A percentile compares a stretch with the other conserved stretches of the same genome.
Conservation (phyloP, 2,329 filamentous ascomycete species). For the Dactylellina cionopaga region DNA sequence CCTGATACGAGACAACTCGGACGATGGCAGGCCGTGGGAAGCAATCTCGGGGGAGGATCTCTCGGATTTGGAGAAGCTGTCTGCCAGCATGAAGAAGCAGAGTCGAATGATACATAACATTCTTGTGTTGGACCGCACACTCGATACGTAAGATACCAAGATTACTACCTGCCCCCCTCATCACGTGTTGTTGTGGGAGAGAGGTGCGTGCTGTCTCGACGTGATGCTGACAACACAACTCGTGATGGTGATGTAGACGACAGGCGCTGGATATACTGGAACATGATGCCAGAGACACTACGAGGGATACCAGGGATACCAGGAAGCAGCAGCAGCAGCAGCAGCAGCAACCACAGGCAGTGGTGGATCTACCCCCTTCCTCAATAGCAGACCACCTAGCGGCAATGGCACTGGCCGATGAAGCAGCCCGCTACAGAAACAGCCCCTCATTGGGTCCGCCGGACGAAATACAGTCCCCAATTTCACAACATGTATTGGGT, state of each 20-base stretch:
- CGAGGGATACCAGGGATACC: too few relatives aligned
- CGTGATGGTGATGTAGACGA: slow-evolving; percentile 17
- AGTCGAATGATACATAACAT: slow-evolving; percentile 46
- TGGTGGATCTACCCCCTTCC: slow-evolving; percentile 7
- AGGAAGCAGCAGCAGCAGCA: too few relatives aligned
- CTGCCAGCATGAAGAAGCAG: slow-evolving; percentile 43
- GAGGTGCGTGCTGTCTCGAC: slow-evolving; percentile 7
- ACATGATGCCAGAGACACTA: slow-evolving; percentile 12
- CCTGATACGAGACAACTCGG: slow-evolving; percentile 48
- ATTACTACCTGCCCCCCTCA: slow-evolving; percentile 7
- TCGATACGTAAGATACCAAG: slow-evolving; percentile 39
- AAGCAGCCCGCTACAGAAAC: slow-evolving; percentile 14
- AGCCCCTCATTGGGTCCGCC: not conserved
- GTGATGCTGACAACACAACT: slow-evolving; percentile 44
- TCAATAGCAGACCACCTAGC: slow-evolving; percentile 30
- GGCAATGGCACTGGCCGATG: slow-evolving; percentile 22
- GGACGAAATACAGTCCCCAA: slow-evolving; percentile 28
- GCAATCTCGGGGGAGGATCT: slow-evolving; percentile 33
- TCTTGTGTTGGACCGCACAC: slow-evolving; percentile 37
- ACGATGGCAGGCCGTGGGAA: slow-evolving; percentile 43
- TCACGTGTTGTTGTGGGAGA: not conserved
- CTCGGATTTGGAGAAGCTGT: slow-evolving; percentile 40
- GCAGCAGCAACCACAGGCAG: too few relatives aligned
- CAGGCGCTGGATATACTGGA: slow-evolving; percentile 36
- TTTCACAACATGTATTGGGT: slow-evolving; percentile 21